Base-by-base conservation (phyloP, 495 filamentous ascomycete species). In the Hypomontagnella submonticulosa region DNA sequence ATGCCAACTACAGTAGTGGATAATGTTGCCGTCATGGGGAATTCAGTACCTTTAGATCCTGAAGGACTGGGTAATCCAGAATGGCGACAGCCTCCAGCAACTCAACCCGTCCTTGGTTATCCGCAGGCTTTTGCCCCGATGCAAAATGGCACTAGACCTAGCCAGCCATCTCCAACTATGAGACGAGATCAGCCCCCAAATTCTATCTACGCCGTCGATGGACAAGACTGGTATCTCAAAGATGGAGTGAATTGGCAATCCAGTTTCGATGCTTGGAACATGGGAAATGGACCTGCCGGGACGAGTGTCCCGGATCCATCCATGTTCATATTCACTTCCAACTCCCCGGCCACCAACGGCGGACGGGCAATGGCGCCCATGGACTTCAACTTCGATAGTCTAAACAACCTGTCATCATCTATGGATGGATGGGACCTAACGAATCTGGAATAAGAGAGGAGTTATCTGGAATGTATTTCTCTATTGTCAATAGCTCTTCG, bases 171-270 rank as follows among this genome's bases (percentile, higher is more conserved):
- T 13, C 66, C 55, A 36, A 37, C 9, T 3, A 16, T 36, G 42
- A 70, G 44, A 38, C 67, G 32, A 70, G 66, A 36, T 55, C 73
- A 52, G 69, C 34, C 44, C 62, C 71, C 60, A 4, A 69, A 63
- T 20, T 58, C 67, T 0, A 43, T 71, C 1, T 79, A 77, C 53
- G 75, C 74, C 10, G 75, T 81, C 40, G 80, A 83, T 52, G 79
- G 80, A 10, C 77, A 81, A 61, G 79, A 81, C 18, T 83, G 80
- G 80, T 83, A 80, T 60, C 66, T 83, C 4, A 83, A 80, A 44
- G 80, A 83, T 37, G 76, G 79, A 18, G 80, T 80, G 4, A 79
- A 73, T 41, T 83, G 80, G 80, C 79, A 81, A 33, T 75, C 79
- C n/a, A 70, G 77, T 12, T 83, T 82, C 50, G 73, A 79, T 43